Percentiles rank a stretch among this genome's conserved stretches.
Conservation (phyloP, 805 yeast genomes). For the Scheffersomyces coipomensis region DNA sequence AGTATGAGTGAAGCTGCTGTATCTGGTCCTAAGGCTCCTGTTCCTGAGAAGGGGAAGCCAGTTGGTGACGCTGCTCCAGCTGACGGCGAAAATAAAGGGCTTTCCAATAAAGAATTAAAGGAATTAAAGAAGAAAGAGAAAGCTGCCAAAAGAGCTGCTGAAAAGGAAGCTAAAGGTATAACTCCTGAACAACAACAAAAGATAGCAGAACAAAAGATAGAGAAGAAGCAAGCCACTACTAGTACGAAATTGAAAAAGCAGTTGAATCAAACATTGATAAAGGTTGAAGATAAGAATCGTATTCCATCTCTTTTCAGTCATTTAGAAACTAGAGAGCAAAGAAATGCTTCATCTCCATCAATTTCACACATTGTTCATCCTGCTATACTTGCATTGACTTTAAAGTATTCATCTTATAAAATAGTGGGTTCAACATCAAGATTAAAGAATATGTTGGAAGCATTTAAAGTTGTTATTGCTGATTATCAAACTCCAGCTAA, state of each 20-base stretch:
- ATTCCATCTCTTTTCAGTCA: slow-evolving; percentile 74
- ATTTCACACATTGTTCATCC: slow-evolving; percentile 82
- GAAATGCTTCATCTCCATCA: slow-evolving; percentile 57
- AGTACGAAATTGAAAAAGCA: slow-evolving; percentile 54
- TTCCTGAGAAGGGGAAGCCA: not conserved
- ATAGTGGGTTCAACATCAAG: slow-evolving; percentile 89
- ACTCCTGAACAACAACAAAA: slow-evolving; percentile 44
- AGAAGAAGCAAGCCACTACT: slow-evolving; percentile 39
- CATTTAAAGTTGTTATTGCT: slow-evolving; percentile 73
- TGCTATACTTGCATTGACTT: slow-evolving; percentile 70
- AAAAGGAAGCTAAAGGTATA: slow-evolving; percentile 67
- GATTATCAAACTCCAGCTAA: slow-evolving; percentile 86
- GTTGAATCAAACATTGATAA: slow-evolving; percentile 49
- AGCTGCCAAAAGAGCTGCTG: slow-evolving; percentile 90
- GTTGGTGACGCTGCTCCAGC: slow-evolving; percentile 1
- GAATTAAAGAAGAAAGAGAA: slow-evolving; percentile 86
- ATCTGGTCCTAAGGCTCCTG: not conserved
- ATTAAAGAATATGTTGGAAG: slow-evolving; percentile 78
- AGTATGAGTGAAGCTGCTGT: slow-evolving; percentile 1
- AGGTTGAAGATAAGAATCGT: slow-evolving; percentile 32
- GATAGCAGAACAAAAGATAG: slow-evolving; percentile 41
- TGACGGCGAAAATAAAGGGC: slow-evolving; percentile 9
- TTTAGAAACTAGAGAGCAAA: slow-evolving; percentile 75
- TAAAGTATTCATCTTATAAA: slow-evolving; percentile 77
- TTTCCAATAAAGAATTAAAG: slow-evolving; percentile 79